Base-by-base conservation (phyloP, 108 stramenopile genomes). In the Skeletonema potamos region DNA sequence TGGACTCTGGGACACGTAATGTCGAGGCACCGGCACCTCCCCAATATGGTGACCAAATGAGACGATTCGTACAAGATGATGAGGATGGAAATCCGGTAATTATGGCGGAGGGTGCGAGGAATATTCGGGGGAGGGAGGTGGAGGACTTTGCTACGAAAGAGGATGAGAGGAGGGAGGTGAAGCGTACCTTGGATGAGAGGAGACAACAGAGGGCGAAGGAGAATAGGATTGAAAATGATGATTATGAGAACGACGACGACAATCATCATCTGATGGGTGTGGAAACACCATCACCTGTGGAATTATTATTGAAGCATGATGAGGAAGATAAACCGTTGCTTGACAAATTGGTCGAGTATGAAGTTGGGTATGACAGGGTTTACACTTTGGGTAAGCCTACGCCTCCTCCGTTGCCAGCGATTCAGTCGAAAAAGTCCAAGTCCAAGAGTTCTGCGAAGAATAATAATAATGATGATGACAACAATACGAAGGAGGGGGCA, bases 1-100 rank as follows among this genome's bases (percentile, higher is more conserved):
- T 93, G 87, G 92, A 93, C 61, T 80, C 80, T 0, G 12, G 15
- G 15, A 22, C 48, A 1, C 48, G 48, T 6, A 22, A 22, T 2
- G 7, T 51, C 57, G 68, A 43, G 7, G 43, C 56, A n/a, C 72
- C 79, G 0, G 57, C 24, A 26, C 79, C 79, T 4, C 79, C 79
- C 7, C 36, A 46, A 15, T 74, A 80, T 54, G 79, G 79, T 0
- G 79, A 80, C 64, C 60, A 70, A 12, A 41, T 78, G n/a, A 36
- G 70, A 18, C 32, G 77, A 37, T 72, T 62, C 29, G 29, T 62
- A 1, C 17, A 33, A 15, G 20, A 27, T 5, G 64, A 71, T n/a
- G 51, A 66, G 46, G 36, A 60, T 6, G 64, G 46, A 1, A 33
- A 54, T 15, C 51, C 51, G 26, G 17, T n/a, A 12, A 66, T n/a